phyloP scores from a whole-genome alignment of 495 filamentous ascomycete genomes.

The Trichoderma reesei region DNA sequence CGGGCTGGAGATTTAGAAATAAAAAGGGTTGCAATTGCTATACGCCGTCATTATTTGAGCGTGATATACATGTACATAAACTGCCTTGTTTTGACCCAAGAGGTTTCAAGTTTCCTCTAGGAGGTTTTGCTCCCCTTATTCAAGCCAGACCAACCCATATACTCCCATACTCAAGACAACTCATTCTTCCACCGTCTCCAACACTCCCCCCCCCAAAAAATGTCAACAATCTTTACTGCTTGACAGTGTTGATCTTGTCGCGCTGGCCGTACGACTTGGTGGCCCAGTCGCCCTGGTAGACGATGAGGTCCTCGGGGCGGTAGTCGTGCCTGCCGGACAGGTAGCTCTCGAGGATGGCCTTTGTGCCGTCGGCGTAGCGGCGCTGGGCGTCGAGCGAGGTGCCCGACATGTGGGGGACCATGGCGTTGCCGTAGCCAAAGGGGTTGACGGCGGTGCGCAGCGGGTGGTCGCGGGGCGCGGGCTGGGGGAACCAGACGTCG shows the following conservation, averaged over 20 bases:
- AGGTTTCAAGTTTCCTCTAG: too few relatives aligned
- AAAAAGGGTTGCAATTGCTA: background rate
- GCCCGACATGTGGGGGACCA: conserved; percentile 97
- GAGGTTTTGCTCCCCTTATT: too few relatives aligned
- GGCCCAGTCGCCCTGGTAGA: conserved; percentile 84
- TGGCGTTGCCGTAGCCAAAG: conserved; percentile 94
- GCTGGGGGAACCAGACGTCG: conserved; percentile 78
- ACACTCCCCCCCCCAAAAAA: background rate
- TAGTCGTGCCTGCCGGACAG: conserved; percentile 81
- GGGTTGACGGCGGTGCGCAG: conserved; percentile 90
- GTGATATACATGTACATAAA: conserved; percentile 3
- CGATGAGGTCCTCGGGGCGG: conserved; percentile 83
- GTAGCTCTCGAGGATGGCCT: conserved; percentile 85
- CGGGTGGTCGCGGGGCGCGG: conserved; percentile 86
- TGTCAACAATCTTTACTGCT: background rate
- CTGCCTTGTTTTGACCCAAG: too few relatives aligned
- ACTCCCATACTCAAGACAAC: background rate
- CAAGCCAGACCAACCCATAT: too few relatives aligned
- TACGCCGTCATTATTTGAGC: background rate
- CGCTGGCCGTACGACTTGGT: conserved; percentile 92
- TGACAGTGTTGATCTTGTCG: conserved; percentile 28
- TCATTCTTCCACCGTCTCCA: background rate
- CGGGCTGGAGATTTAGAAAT: background rate
- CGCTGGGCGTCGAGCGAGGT: conserved; percentile 96
- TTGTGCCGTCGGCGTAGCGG: conserved; percentile 82